These are phyloP conservation scores for Myxozyma monticola DNA, from an alignment of 805 yeast species.

Conservation along the genomic window DNA sequence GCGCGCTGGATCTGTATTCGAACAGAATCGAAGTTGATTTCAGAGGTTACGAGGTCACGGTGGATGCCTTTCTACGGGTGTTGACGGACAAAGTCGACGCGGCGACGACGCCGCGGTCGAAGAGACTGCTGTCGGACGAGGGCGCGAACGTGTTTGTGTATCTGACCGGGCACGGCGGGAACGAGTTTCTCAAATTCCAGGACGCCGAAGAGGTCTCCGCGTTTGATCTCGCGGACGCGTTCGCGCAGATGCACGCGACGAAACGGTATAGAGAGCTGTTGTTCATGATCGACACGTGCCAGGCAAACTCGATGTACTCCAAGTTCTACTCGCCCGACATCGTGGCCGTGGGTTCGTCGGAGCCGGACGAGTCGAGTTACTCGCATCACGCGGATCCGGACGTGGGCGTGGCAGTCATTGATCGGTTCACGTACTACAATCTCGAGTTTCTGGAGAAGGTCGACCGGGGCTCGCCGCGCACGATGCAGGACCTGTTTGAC, in stretches of 20 bases:
- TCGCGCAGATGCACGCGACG: slow-evolving; percentile 95
- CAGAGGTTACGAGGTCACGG: slow-evolving; percentile 97
- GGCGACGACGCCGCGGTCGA: slow-evolving; percentile 82
- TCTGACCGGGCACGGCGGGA: slow-evolving; percentile 98
- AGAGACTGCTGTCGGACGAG: slow-evolving; percentile 87
- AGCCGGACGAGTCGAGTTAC: slow-evolving; percentile 82
- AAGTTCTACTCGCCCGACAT: slow-evolving; percentile 89
- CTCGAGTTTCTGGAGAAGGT: slow-evolving; percentile 83
- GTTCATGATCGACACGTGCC: slow-evolving; percentile 98
- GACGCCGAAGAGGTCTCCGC: slow-evolving; percentile 98
- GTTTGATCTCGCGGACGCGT: slow-evolving; percentile 94
- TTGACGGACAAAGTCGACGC: slow-evolving; percentile 95
- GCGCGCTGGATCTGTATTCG: slow-evolving; percentile 90
- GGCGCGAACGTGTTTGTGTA: slow-evolving; percentile 90
- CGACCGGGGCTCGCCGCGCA: slow-evolving; percentile 68
- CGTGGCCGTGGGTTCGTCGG: slow-evolving; percentile 88
- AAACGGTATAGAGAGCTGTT: slow-evolving; percentile 91
- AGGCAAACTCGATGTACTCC: slow-evolving; percentile 97
- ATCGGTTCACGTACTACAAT: slow-evolving; percentile 89
- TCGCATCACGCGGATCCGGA: slow-evolving; percentile 95
- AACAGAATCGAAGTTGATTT: slow-evolving; percentile 95
- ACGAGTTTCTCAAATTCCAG: slow-evolving; percentile 94
- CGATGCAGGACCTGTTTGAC: slow-evolving; percentile 81
- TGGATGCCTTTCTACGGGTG: slow-evolving; percentile 89
- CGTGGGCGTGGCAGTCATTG: slow-evolving; percentile 96